Percentiles rank a stretch among this genome's conserved stretches.
Conservation (phyloP, 176 grass and related monocot genomes). For the Ampelocalamus luodianensis region DNA sequence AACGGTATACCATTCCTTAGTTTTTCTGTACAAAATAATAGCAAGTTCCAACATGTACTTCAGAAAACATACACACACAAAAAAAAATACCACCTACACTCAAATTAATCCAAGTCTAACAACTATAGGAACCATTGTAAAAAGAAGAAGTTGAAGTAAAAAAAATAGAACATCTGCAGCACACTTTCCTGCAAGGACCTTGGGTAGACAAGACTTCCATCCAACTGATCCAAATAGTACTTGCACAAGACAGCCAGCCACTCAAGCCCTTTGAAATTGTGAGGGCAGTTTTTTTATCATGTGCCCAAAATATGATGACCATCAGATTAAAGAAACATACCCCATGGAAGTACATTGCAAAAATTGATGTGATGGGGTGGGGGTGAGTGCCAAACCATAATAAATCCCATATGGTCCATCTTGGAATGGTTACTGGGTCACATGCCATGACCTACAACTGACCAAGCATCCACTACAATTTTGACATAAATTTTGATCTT, state of each 20-base stretch:
- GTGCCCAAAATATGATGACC: conserved; percentile 15
- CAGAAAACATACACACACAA: not conserved
- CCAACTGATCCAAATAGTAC: conserved; percentile 18
- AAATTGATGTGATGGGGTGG: not conserved
- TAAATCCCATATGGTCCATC: conserved; percentile 35
- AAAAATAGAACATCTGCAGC: not conserved
- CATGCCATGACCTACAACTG: conserved; percentile 32
- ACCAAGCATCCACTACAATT: conserved; percentile 21
- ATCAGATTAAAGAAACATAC: conserved; percentile 22
- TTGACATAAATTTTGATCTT: conserved; percentile 23
- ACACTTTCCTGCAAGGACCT: not conserved
- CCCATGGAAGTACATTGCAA: conserved; percentile 37
- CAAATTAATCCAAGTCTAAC: not conserved
- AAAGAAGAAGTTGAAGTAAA: not conserved
- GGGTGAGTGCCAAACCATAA: conserved; percentile 40
- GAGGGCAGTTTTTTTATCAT: conserved; percentile 13
- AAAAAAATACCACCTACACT: not conserved
- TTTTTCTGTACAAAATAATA: too few species aligned
- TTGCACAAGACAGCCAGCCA: conserved; percentile 26
- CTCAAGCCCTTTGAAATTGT: conserved; percentile 28
- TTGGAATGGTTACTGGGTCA: conserved; percentile 40
- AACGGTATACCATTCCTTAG: too few species aligned
- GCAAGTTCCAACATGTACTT: not conserved
- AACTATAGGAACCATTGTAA: not conserved
- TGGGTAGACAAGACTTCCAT: conserved; percentile 34